Percentiles rank a stretch among this genome's conserved stretches.
Evolutionary conservation across 2,329 filamentous ascomycete species (phyloP).

Genomic region (Helicocarpus griseus): DNA sequence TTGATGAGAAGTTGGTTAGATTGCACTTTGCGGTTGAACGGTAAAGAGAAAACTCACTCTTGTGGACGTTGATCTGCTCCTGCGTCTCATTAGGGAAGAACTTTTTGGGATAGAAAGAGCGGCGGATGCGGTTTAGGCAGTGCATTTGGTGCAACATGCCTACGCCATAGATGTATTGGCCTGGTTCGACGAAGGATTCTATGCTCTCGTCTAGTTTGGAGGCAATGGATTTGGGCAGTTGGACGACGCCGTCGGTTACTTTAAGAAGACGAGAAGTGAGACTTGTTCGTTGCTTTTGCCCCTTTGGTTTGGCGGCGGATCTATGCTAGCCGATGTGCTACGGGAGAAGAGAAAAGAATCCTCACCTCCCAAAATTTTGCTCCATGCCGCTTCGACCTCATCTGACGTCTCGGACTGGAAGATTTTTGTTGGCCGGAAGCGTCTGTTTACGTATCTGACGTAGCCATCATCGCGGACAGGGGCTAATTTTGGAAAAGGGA

Average conservation of each 20-base stretch:
- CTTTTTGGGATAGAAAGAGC: slow-evolving; percentile 9
- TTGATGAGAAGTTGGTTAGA: neutral
- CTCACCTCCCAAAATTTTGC: slow-evolving; percentile 7
- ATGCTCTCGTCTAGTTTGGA: neutral
- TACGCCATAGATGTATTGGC: slow-evolving; percentile 9
- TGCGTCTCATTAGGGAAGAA: slow-evolving; percentile 10
- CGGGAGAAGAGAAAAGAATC: neutral
- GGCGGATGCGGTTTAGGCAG: slow-evolving; percentile 12
- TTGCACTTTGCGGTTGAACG: neutral
- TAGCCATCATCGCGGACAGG: slow-evolving; percentile 9
- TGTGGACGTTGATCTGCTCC: slow-evolving; percentile 8
- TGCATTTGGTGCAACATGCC: slow-evolving; percentile 11
- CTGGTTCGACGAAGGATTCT: slow-evolving; percentile 6
- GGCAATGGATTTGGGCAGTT: slow-evolving; percentile 4
- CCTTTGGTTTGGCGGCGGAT: neutral
- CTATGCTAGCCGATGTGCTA: neutral
- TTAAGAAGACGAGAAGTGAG: neutral
- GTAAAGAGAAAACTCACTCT: slow-evolving; percentile 6
- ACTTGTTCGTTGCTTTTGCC: neutral
- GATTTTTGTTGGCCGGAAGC: slow-evolving; percentile 6
- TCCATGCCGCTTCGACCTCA: slow-evolving; percentile 10
- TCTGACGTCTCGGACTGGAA: slow-evolving; percentile 10
- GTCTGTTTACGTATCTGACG: slow-evolving; percentile 10
- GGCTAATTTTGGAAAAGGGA: neutral
- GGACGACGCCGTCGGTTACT: slow-evolving; percentile 8